Conservation (phyloP, 805 yeast genomes). For the Ogataea angusta region DNA sequence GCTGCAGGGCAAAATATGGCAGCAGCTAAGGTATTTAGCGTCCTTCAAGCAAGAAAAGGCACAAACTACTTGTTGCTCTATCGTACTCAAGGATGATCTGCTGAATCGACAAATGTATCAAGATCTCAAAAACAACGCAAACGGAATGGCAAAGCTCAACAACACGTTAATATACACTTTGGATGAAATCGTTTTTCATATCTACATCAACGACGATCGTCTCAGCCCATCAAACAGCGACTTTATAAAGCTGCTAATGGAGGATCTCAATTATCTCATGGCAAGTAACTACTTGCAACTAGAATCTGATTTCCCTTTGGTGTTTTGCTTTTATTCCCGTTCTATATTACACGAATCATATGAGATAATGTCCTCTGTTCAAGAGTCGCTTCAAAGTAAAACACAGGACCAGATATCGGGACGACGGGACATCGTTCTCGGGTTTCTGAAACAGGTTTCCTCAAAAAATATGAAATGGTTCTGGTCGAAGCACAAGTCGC, state of each 20-base stretch:
- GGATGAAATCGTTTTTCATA: slow-evolving; percentile 7
- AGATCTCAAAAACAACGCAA: slow-evolving; percentile 11
- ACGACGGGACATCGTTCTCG: slow-evolving; percentile 23
- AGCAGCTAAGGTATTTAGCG: slow-evolving; percentile 9
- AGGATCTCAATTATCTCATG: slow-evolving; percentile 28
- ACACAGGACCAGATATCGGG: slow-evolving; percentile 15
- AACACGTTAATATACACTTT: slow-evolving; percentile 9
- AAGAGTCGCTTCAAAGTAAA: slow-evolving; percentile 20
- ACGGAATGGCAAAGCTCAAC: slow-evolving; percentile 11
- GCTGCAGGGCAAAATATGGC: slow-evolving; percentile 16
- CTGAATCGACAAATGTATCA: slow-evolving; percentile 16
- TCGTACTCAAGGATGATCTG: slow-evolving; percentile 13
- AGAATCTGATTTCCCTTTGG: slow-evolving; percentile 28
- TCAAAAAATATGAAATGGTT: slow-evolving; percentile 12
- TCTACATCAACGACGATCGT: slow-evolving; percentile 10
- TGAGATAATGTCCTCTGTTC: slow-evolving; percentile 13
- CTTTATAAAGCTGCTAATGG: slow-evolving; percentile 7
- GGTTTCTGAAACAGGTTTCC: slow-evolving; percentile 24
- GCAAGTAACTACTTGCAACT: slow-evolving; percentile 23
- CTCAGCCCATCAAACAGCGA: slow-evolving; percentile 2
- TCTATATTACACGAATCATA: slow-evolving; percentile 17
- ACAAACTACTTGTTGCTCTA: slow-evolving; percentile 5
- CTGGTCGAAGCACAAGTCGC: slow-evolving; percentile 7
- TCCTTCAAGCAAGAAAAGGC: background rate
- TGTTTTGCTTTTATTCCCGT: slow-evolving; percentile 29